phyloP scores from a whole-genome alignment of 495 filamentous ascomycete species.

The Glarea lozoyensis region DNA sequence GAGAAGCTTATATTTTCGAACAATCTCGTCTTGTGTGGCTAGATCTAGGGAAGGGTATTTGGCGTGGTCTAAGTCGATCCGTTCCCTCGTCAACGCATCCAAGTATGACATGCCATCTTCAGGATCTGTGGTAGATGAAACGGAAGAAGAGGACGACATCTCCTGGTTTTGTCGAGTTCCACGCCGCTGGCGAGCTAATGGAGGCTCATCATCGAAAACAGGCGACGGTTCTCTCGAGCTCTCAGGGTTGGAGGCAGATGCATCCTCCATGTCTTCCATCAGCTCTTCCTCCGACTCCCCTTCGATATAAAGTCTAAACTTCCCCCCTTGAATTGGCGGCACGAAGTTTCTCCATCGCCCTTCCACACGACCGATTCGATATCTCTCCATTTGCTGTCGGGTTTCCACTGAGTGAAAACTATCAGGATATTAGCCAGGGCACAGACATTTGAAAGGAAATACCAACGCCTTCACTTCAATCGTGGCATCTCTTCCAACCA shows the following conservation, averaged over 20 bases:
- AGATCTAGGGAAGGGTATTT: slow-evolving; percentile 77
- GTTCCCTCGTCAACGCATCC: slow-evolving; percentile 64
- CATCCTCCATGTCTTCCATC: slow-evolving; percentile 28
- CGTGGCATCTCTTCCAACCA: slow-evolving; percentile 94
- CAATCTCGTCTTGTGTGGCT: slow-evolving; percentile 67
- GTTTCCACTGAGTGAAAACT: slow-evolving; percentile 83
- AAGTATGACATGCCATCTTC: slow-evolving; percentile 51
- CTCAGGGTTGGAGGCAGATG: slow-evolving; percentile 33
- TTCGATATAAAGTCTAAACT: slow-evolving; percentile 54
- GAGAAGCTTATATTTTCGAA: slow-evolving; percentile 69
- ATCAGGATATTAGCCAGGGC: slow-evolving; percentile 1
- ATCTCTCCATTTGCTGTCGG: slow-evolving; percentile 65
- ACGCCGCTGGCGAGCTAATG: slow-evolving; percentile 17
- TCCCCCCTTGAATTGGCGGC: slow-evolving; percentile 88
- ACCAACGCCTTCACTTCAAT: slow-evolving; percentile 89
- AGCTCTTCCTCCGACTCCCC: slow-evolving; percentile 26
- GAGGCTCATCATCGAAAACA: slow-evolving; percentile 50
- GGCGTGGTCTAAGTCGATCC: slow-evolving; percentile 65
- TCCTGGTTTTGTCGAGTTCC: slow-evolving; percentile 10
- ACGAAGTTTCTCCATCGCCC: slow-evolving; percentile 82
- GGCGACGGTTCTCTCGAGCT: slow-evolving; percentile 49
- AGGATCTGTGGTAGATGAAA: slow-evolving; percentile 34
- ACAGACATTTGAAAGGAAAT: slow-evolving; percentile 1
- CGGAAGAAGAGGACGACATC: slow-evolving; percentile 29
- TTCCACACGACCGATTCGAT: slow-evolving; percentile 75